Evolutionary conservation across 306 rosid species (phyloP), one percentile per base, ranked within the genome.

Genomic region (Prosopis cineraria): DNA sequence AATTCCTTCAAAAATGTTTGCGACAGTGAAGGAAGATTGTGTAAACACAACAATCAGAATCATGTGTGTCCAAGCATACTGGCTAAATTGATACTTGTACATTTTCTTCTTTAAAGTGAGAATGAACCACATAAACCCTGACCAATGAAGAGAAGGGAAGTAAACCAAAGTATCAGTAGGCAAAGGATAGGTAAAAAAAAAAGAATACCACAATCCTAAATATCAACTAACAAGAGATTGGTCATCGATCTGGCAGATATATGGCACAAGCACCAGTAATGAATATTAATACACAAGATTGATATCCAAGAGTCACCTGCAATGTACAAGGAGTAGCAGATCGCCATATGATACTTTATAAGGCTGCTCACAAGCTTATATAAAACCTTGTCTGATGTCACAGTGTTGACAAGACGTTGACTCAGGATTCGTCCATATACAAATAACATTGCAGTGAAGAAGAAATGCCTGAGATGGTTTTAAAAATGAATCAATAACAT

Each of bases 41-140:
- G 91, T 87, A 85, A 92, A 95, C 87, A 95, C 98, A 33, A 90
- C 91, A 68, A 92, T 91, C 58, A 95, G 89, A 88, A 95, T 95
- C 98, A 95, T 95, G 84, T 95, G 97, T 13, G 98, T 95, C 98
- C 98, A 95, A 65, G 98, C 98, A 91, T 89, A 95, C 91, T 95
- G 98, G 84, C 98, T 90, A 89, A 95, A 95, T 81, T 95, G 98
- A 89, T 95, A 95, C 88, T 95, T 95, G 85, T 92, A 92, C 98
- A 92, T 92, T 89, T 89, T 94, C 96, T 92, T 95, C 85, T 95
- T 95, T 71, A 95, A 80, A 27, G 98, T 90, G 78, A 95, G 88
- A 85, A 95, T 94, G 91, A 95, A 95, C 98, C 97, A 95, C 91
- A 95, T 93, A 86, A 95, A 95, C 79, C 98, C 98, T 95, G 90